Conservation (phyloP, 2,329 filamentous ascomycete species). For the Penicillium vulpinum region DNA sequence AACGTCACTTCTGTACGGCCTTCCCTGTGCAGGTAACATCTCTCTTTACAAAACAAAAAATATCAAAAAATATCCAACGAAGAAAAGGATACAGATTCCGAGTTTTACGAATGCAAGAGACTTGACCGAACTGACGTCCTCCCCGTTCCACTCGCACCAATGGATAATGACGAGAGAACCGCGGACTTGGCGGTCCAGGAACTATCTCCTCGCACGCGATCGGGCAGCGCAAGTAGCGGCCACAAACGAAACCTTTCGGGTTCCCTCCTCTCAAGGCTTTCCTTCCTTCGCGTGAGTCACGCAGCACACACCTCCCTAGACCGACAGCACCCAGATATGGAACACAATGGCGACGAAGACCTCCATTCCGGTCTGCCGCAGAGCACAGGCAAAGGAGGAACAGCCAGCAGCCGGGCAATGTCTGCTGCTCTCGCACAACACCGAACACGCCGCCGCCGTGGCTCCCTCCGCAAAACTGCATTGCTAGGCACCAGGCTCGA, state of each 20-base stretch:
- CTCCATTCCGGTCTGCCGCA: slow-evolving; percentile 30
- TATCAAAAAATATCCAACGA: background rate
- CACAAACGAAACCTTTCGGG: slow-evolving; percentile 61
- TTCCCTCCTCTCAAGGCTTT: slow-evolving; percentile 67
- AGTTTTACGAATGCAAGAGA: slow-evolving; percentile 10
- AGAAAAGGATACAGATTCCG: background rate
- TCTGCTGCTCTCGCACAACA: slow-evolving; percentile 51
- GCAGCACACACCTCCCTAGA: slow-evolving; percentile 39
- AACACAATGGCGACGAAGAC: slow-evolving; percentile 28
- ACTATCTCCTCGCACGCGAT: slow-evolving; percentile 32
- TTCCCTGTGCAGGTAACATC: background rate
- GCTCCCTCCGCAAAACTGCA: slow-evolving; percentile 83
- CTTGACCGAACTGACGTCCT: slow-evolving; percentile 24
- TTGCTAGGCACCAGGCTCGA: slow-evolving; percentile 63
- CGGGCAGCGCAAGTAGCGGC: slow-evolving; percentile 33
- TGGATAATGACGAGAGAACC: slow-evolving; percentile 37
- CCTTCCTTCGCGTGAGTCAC: slow-evolving; percentile 61
- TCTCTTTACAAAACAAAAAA: background rate
- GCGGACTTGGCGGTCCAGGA: slow-evolving; percentile 29
- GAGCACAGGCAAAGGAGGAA: slow-evolving; percentile 11
- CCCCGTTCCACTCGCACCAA: slow-evolving; percentile 30
- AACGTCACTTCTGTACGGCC: background rate
- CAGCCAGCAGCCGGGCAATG: slow-evolving; percentile 50
- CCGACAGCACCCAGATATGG: slow-evolving; percentile 26
- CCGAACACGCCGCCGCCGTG: slow-evolving; percentile 69